Evolutionary conservation across 768 basidiomycete species (phyloP).

Genomic region (Lanmaoa pseudosensibilis): DNA sequence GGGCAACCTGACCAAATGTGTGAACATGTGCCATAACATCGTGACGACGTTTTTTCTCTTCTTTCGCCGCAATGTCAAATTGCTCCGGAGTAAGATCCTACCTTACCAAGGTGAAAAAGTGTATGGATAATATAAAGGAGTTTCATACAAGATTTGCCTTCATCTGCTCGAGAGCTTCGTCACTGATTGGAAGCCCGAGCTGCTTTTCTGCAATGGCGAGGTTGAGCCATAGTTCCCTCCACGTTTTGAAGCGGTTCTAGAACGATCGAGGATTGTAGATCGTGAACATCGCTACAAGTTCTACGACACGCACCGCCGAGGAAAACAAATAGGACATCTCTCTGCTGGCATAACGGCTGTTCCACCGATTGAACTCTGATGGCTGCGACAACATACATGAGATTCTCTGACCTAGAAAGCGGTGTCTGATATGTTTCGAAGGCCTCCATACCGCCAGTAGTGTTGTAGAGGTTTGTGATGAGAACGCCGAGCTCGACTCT

Average conservation of each 20-base stretch:
- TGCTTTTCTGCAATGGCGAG: slow-evolving; percentile 97
- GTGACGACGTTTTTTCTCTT: slow-evolving; percentile 97
- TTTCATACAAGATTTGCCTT: slow-evolving; percentile 73
- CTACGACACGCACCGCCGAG: slow-evolving; percentile 60
- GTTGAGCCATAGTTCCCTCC: slow-evolving; percentile 94
- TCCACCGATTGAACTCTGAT: slow-evolving; percentile 3
- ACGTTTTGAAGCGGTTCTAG: slow-evolving; percentile 93
- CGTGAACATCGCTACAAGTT: neutral
- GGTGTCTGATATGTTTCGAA: slow-evolving; percentile 80
- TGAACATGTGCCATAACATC: slow-evolving; percentile 99
- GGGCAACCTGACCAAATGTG: slow-evolving; percentile 91
- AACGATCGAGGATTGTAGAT: neutral
- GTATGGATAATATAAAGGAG: neutral
- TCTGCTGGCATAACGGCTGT: slow-evolving; percentile 97
- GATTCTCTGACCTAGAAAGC: slow-evolving; percentile 62
- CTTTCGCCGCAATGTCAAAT: slow-evolving; percentile 86
- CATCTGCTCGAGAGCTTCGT: slow-evolving; percentile 95
- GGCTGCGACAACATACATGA: neutral
- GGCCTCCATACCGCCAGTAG: slow-evolving; percentile 47
- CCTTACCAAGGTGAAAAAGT: slow-evolving; percentile 7
- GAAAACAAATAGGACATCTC: slow-evolving; percentile 99
- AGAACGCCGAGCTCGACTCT: too few species aligned
- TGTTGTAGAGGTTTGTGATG: neutral
- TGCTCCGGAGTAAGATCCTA: slow-evolving; percentile 85
- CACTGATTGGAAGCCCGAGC: slow-evolving; percentile 85